phyloP scores from a whole-genome alignment of 75 land plant species.

The Pinus albicaulis region DNA sequence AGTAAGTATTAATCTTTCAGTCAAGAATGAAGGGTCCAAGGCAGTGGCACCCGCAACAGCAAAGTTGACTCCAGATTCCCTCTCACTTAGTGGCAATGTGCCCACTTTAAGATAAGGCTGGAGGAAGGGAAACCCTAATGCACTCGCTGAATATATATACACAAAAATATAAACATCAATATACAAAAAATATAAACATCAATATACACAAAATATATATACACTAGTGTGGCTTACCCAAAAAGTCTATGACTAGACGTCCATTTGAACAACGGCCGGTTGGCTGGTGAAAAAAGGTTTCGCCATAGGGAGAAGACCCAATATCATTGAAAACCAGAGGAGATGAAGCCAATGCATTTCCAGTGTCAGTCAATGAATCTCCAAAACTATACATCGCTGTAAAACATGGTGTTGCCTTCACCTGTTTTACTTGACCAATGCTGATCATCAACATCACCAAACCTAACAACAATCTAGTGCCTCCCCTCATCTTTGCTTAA shows the following conservation, averaged over 20 bases:
- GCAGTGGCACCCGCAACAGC: not conserved
- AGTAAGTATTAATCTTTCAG: not conserved
- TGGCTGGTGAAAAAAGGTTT: slow-evolving; percentile 39
- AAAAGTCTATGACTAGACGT: slow-evolving; percentile 61
- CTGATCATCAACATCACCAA: not conserved
- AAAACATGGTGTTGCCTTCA: not conserved
- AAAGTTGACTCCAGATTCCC: not conserved
- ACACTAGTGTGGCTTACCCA: slow-evolving; percentile 24
- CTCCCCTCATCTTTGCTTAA: too few relatives aligned
- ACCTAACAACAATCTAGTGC: too few relatives aligned
- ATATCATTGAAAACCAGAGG: slow-evolving; percentile 23
- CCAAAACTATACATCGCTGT: slow-evolving; percentile 59
- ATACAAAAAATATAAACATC: not conserved
- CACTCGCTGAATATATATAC: not conserved
- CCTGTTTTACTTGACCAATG: not conserved
- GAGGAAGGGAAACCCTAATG: not conserved
- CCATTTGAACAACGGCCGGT: slow-evolving; percentile 61
- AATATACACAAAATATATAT: not conserved
- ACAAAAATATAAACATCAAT: not conserved
- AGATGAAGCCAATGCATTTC: slow-evolving; percentile 27
- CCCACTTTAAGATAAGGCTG: slow-evolving; percentile 4
- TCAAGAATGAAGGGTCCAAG: not conserved
- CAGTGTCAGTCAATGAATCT: slow-evolving; percentile 66
- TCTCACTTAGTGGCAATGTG: not conserved
- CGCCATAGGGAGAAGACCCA: slow-evolving; percentile 45